Evolutionary conservation across 768 basidiomycete species (phyloP), one percentile per base, ranked within the genome.

Genomic region (Sporobolomyces roseus): DNA sequence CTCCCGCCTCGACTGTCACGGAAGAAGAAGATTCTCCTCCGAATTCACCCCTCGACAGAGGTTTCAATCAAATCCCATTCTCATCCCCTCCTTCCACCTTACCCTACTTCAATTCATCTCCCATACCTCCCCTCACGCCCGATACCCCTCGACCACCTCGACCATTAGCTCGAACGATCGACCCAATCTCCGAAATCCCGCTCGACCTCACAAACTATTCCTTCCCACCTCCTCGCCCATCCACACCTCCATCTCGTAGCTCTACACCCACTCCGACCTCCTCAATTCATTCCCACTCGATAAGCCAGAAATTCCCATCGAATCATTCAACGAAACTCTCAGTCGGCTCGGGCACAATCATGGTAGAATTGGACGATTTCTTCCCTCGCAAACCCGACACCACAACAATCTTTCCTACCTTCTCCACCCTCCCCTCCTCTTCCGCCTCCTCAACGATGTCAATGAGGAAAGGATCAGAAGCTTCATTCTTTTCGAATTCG

Each of bases 351-450:
- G 25, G 27, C 29, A 43, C 30, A 16, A 30, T 49, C 48, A 1
- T 63, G 14, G 29, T 68, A 46, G 54, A 35, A 25, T 48, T 68
- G 9, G 61, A 63, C 16, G 66, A 68, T 33, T 27, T 68, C 54
- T 68, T 68, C 33, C 48, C 48, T 19, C 48, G 36, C 1, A 3
- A n/a, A 4, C 67, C 61, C 17, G n/a, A 61, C 1, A 59, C 41
- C 55, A 51, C n/a, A n/a, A n/a, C n/a, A n/a, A n/a, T n/a, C n/a
- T n/a, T n/a, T n/a, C n/a, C n/a, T n/a, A n/a, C 61, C 13, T 68
- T 63, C 48, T 33, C 56, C 33, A 43, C 43, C 23, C 35, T 60
- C 45, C 36, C 45, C 17, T 8, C 56, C 19, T 43, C 30, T 27
- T 43, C 54, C 7, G 8, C 52, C 21, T 32, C 52, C 23, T 25